These are phyloP conservation scores for Senecio squalidus DNA, from an alignment of 140 eudicot species.

Conservation along the genomic window DNA sequence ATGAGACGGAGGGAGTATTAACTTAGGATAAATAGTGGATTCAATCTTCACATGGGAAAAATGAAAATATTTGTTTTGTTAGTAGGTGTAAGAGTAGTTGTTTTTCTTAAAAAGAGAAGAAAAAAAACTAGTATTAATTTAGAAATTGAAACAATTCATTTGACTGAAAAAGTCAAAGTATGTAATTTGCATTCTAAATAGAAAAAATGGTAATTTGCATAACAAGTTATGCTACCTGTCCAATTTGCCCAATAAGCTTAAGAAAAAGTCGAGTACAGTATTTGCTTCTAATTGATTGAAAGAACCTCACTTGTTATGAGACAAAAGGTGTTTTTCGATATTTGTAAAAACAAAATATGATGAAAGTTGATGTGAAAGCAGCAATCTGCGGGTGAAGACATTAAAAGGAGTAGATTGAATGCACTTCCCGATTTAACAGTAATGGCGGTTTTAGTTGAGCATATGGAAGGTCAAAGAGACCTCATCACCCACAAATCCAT, in stretches of 20 bases:
- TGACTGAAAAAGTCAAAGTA: constrained; percentile 5
- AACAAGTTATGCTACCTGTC: no score
- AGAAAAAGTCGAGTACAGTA: no score
- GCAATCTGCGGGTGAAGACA: constrained; percentile 22
- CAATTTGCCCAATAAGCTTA: no score
- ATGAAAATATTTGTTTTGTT: no score
- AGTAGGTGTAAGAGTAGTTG: no score
- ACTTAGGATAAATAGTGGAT: no score
- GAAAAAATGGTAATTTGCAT: no score
- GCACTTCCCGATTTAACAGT: constrained; percentile 82
- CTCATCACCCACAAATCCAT: constrained; percentile 75
- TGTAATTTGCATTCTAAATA: background rate
- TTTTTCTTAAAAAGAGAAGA: background rate
- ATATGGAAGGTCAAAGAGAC: constrained; percentile 85
- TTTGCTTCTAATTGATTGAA: no score
- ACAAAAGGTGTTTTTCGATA: background rate
- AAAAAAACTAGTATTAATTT: no score
- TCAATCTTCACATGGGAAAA: no score
- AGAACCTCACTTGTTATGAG: background rate
- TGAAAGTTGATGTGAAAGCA: constrained; percentile 4
- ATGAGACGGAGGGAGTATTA: no score
- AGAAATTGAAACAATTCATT: background rate
- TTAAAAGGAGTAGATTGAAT: constrained; percentile 37
- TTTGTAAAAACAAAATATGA: background rate
- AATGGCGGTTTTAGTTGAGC: constrained; percentile 92